Percentiles rank a stretch among this genome's conserved stretches.
These are phyloP conservation scores for Flaveria ramosissima DNA, from an alignment of 129 eudicot species.

Conservation along the genomic window DNA sequence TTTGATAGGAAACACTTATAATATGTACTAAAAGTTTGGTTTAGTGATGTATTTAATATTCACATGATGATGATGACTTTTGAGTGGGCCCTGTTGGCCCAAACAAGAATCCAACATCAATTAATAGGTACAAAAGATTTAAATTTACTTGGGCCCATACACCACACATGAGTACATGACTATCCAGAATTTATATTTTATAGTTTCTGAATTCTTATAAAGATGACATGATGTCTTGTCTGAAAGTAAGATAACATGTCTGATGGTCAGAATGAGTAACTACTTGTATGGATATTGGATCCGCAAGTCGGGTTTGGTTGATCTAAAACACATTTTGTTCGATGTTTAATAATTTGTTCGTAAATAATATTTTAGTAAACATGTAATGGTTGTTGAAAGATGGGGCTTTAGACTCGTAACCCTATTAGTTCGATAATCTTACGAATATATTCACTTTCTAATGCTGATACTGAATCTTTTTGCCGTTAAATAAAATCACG, in stretches of 20 bases:
- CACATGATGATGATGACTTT: too few relatives aligned
- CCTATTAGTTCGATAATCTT: too few relatives aligned
- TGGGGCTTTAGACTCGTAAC: too few relatives aligned
- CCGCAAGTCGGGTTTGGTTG: neutral
- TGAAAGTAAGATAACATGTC: neutral
- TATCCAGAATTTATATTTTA: neutral
- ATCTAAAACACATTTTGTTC: neutral
- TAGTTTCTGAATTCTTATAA: neutral
- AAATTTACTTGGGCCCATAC: neutral
- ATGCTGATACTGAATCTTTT: too few relatives aligned
- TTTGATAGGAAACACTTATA: too few relatives aligned
- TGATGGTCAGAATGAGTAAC: neutral
- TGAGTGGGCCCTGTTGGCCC: neutral
- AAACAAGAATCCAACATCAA: conserved; percentile 24
- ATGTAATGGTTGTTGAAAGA: too few relatives aligned
- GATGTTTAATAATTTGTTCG: too few relatives aligned
- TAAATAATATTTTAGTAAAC: too few relatives aligned
- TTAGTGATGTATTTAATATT: too few relatives aligned
- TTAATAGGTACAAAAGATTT: neutral
- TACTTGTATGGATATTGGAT: neutral
- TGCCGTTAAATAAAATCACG: too few relatives aligned
- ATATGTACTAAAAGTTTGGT: too few relatives aligned
- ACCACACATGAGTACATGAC: neutral
- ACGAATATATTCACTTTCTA: too few relatives aligned
- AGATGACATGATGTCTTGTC: neutral